phyloP scores from a whole-genome alignment of 495 filamentous ascomycete genomes.

The Pyrenula aspistea region DNA sequence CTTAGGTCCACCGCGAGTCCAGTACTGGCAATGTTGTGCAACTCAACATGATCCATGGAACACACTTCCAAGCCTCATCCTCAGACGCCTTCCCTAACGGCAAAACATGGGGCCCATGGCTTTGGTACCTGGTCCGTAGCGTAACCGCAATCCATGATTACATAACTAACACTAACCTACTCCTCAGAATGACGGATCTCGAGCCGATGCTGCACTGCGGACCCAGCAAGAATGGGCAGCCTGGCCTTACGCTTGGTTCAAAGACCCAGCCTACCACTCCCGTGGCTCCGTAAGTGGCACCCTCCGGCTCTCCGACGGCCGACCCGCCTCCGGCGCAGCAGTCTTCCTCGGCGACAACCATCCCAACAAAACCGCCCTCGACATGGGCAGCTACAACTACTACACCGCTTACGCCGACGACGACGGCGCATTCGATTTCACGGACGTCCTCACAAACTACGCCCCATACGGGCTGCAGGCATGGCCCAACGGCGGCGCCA shows the following conservation, averaged over 20 bases:
- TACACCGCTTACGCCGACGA: slow-evolving; percentile 23
- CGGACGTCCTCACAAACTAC: slow-evolving; percentile 14
- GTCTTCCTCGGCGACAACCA: slow-evolving; percentile 28
- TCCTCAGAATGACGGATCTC: slow-evolving; percentile 24
- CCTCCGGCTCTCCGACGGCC: slow-evolving; percentile 22
- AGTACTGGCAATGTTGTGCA: slow-evolving; percentile 25
- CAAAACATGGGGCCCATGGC: slow-evolving; percentile 30
- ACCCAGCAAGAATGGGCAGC: slow-evolving; percentile 13
- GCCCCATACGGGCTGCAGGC: slow-evolving; percentile 25
- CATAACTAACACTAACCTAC: neutral
- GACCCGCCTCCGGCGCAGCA: slow-evolving; percentile 22
- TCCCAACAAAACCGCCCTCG: slow-evolving; percentile 16
- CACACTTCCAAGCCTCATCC: slow-evolving; percentile 22
- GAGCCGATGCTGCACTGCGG: slow-evolving; percentile 15
- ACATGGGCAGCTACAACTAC: slow-evolving; percentile 25
- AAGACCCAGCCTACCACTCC: slow-evolving; percentile 18
- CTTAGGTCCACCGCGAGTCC: slow-evolving; percentile 23
- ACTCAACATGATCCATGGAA: slow-evolving; percentile 32
- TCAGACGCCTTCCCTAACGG: slow-evolving; percentile 19
- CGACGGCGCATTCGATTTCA: slow-evolving; percentile 19
- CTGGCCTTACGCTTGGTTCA: slow-evolving; percentile 28
- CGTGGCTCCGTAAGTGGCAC: slow-evolving; percentile 21
- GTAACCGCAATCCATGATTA: neutral
- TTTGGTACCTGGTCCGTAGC: slow-evolving; percentile 26
- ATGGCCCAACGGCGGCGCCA: slow-evolving; percentile 24